Conservation (phyloP, 73 alveolate genomes). For the Symbiodinium natans region DNA sequence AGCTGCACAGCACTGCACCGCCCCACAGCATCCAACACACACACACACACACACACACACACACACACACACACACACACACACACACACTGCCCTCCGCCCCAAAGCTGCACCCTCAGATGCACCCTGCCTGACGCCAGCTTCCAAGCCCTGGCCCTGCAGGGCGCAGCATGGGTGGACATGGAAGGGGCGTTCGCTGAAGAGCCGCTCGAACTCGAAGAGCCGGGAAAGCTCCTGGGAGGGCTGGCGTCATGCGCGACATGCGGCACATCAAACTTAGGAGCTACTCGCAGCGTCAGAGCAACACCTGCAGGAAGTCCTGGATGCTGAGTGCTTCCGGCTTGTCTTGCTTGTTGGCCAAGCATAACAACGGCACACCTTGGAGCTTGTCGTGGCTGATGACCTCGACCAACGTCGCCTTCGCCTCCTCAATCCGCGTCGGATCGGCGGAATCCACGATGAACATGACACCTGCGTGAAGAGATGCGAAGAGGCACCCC, state of each 20-base stretch:
- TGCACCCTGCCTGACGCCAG: slow-evolving; percentile 64
- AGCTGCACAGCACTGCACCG: no score
- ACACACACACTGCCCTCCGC: no score
- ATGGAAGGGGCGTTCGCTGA: slow-evolving; percentile 80
- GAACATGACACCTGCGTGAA: slow-evolving; percentile 59
- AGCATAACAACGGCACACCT: slow-evolving; percentile 81
- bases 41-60: not conserved
- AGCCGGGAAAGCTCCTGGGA: slow-evolving; percentile 68
- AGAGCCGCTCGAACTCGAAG: slow-evolving; percentile 69
- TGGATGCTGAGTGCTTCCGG: slow-evolving; percentile 62
- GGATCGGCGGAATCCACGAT: slow-evolving; percentile 91
- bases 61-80: no score
- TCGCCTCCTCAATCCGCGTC: slow-evolving; percentile 62
- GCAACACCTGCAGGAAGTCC: no score
- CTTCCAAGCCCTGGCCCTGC: slow-evolving; percentile 90
- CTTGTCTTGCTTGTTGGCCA: slow-evolving; percentile 90
- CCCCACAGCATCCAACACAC: not conserved
- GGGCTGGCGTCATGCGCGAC: no score
- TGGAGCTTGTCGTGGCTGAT: slow-evolving; percentile 67
- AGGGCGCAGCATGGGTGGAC: slow-evolving; percentile 87
- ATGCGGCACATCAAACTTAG: no score
- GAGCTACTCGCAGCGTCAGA: no score
- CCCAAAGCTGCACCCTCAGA: no score
- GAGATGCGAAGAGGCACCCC: not conserved
- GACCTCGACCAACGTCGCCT: slow-evolving; percentile 43